Evolutionary conservation across 495 filamentous ascomycete genomes (phyloP), one percentile per base, ranked within the genome.

Genomic region (Aspergillus cavernicola): DNA sequence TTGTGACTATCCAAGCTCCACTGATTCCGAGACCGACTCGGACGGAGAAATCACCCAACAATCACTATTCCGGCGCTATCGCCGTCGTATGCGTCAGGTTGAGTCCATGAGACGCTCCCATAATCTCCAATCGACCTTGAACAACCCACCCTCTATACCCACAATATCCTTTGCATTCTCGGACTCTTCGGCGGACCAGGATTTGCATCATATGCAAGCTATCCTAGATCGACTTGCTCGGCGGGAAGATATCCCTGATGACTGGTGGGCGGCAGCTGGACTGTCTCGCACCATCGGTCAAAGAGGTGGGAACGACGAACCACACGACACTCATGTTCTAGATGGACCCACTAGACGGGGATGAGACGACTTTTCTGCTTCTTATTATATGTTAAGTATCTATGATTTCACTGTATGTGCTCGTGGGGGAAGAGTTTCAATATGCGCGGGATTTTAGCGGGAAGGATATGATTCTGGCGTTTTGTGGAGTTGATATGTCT

Each of bases 181-280:
- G 11, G 64, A 72, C 22, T 56, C 61, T 7, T 62, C 61, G 9
- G 50, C 52, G 20, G 62, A 71, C 28, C 60, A 64, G 9, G 81
- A 82, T 59, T 69, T 87, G 31, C 76, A 72, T 5, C 79, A 80
- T 32, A 84, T 90, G 82, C 84, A 85, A 56, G 73, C 77, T 26
- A 82, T 92, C 18, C 71, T 91, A 48, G 77, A 82, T 56, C 74
- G 80, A 24, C 74, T 91, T 55, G 80, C 82, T 41, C 73, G 80
- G 9, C 72, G 86, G 8, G 78, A 85, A 58, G 85, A 90, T 59
- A 83, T 90, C 53, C 85, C 86, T 0, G 87, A 90, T 41, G 80
- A 85, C 43, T 89, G 84, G 83, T 92, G 88, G 88, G 80, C 79
- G 41, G 79, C 81, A 55, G 85, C 81, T 52, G 88, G 87, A 4